phyloP scores from a whole-genome alignment of 352 stramenopile genomes.

The Phytophthora sansomeana region DNA sequence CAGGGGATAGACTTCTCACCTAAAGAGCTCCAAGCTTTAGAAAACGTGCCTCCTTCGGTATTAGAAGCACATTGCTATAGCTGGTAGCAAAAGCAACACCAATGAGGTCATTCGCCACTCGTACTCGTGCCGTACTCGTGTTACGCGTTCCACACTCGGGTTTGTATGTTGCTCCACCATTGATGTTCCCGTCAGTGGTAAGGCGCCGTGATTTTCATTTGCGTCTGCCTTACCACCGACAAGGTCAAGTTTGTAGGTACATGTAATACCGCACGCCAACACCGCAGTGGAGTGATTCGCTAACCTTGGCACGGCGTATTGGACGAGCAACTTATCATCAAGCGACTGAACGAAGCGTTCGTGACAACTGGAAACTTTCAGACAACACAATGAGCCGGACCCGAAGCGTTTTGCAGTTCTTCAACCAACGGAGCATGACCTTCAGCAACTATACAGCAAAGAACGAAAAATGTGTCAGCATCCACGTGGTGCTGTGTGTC shows the following conservation, averaged over 20 bases:
- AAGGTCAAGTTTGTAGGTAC: not conserved
- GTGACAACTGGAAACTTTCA: constrained; percentile 3
- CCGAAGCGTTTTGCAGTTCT: constrained; percentile 4
- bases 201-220: constrained; percentile 7
- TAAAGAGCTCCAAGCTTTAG: too few species aligned
- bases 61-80: too few species aligned
- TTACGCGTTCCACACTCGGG: not conserved
- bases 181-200: constrained; percentile 20
- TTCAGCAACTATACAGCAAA: too few species aligned
- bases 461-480: too few species aligned
- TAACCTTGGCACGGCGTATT: not conserved
- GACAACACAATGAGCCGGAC: constrained; percentile 8
- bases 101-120: too few species aligned
- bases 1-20: too few species aligned
- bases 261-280: not conserved
- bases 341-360: constrained; percentile 13
- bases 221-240: not conserved
- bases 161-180: not conserved
- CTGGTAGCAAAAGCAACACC: too few species aligned
- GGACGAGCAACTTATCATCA: constrained; percentile 15
- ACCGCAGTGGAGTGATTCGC: not conserved
- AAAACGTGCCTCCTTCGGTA: too few species aligned
- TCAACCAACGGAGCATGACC: too few species aligned
- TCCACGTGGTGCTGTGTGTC: too few species aligned
- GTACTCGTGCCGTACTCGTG: too few species aligned